Conservation (phyloP, 2,329 filamentous ascomycete genomes). For the Apiospora arundinis region DNA sequence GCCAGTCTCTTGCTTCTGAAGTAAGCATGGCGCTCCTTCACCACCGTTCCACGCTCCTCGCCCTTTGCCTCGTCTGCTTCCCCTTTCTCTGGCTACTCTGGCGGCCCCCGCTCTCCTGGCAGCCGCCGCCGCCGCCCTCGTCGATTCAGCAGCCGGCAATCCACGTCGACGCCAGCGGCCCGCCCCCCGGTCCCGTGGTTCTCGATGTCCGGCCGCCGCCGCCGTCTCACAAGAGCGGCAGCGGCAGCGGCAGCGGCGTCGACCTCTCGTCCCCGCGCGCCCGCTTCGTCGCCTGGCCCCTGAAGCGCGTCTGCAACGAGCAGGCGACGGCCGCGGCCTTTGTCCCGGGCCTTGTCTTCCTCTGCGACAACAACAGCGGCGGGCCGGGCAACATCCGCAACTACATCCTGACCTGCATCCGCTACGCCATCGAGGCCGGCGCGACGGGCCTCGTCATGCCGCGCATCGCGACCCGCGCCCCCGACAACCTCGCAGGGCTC, state of each 20-base stretch:
- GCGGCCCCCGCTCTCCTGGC: background rate
- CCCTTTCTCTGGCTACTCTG: background rate
- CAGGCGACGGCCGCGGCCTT: slow-evolving; percentile 32
- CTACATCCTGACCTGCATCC: slow-evolving; percentile 55
- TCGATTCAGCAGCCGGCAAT: background rate
- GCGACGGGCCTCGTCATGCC: slow-evolving; percentile 51
- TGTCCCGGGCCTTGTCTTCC: slow-evolving; percentile 49
- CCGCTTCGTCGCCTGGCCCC: slow-evolving; percentile 51
- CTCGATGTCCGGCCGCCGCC: background rate
- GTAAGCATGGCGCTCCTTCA: background rate
- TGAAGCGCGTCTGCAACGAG: slow-evolving; percentile 50
- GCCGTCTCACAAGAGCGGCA: background rate
- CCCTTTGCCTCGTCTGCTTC: background rate
- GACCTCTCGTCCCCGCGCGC: slow-evolving; percentile 46
- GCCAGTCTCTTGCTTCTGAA: background rate
- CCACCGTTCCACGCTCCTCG: background rate
- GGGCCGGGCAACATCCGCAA: slow-evolving; percentile 58
- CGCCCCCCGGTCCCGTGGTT: background rate
- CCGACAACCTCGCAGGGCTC: slow-evolving; percentile 44
- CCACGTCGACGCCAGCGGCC: background rate
- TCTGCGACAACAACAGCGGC: slow-evolving; percentile 57
- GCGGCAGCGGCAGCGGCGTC: background rate
- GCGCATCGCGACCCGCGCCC: slow-evolving; percentile 47
- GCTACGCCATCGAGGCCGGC: slow-evolving; percentile 55
- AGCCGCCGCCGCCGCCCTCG: background rate